A percentile compares a stretch with the other conserved stretches of the same genome.
phyloP scores from a whole-genome alignment of 2,329 filamentous ascomycete genomes.

The Calonectria honghensis region DNA sequence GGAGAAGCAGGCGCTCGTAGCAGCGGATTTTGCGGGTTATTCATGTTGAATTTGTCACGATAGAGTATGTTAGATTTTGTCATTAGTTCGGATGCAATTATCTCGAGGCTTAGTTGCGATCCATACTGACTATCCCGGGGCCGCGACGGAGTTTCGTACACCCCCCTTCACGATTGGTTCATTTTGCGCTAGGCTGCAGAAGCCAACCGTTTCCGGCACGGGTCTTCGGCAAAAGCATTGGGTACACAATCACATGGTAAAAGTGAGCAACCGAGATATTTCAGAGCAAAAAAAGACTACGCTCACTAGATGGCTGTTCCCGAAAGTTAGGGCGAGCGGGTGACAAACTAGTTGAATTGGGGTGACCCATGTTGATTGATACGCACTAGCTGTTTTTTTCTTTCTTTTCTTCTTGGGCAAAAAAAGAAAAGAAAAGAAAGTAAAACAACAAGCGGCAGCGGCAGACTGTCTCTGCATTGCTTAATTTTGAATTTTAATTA shows the following conservation, averaged over 20 bases:
- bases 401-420: not conserved
- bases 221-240: not conserved
- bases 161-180: not conserved
- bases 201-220: too few relatives aligned
- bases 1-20: not conserved
- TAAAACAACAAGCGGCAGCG: too few relatives aligned
- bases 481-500: slow-evolving; percentile 1
- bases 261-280: not conserved
- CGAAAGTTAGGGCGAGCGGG: not conserved
- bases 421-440: not conserved
- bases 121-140: not conserved
- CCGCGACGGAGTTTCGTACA: not conserved
- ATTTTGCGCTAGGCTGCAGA: too few relatives aligned
- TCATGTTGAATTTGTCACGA: not conserved
- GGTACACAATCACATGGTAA: not conserved
- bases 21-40: not conserved
- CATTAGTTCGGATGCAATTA: not conserved
- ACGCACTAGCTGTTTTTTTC: not conserved
- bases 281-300: not conserved
- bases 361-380: not conserved
- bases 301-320: not conserved
- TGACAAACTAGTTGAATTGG: not conserved
- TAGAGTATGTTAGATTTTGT: too few relatives aligned
- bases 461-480: not conserved
- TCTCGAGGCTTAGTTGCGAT: not conserved